Conservation (phyloP, 192 early-diverging fungal species). For the Rhizoclosmatium sp. region DNA sequence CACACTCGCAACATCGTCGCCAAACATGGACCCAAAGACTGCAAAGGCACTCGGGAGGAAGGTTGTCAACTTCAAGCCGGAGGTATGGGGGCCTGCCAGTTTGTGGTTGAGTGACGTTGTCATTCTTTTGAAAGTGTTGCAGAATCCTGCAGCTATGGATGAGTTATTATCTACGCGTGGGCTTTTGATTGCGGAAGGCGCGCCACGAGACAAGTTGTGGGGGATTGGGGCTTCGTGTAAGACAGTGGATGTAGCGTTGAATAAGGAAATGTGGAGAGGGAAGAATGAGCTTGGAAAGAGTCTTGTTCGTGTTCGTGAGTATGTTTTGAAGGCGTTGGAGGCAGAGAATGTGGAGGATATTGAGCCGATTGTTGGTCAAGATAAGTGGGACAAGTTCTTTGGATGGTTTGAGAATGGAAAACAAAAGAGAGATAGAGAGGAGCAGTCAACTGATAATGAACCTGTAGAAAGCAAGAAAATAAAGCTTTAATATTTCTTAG, state of each 20-base stretch:
- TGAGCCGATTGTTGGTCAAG: not conserved
- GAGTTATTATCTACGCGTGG: constrained; percentile 10
- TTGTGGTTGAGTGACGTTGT: constrained; percentile 12
- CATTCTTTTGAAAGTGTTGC: constrained; percentile 4
- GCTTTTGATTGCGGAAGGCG: not conserved
- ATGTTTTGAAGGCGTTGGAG: not conserved
- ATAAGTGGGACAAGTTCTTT: not conserved
- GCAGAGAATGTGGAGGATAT: not conserved
- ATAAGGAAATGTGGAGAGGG: constrained; percentile 3
- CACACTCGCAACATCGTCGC: not conserved
- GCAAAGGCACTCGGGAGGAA: constrained; percentile 8
- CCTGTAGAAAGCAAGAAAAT: too few relatives aligned
- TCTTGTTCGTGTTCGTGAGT: constrained; percentile 12
- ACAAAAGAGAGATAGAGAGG: too few relatives aligned
- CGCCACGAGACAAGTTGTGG: not conserved
- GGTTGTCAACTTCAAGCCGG: constrained; percentile 4
- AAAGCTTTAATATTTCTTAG: too few relatives aligned
- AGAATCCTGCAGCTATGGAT: not conserved
- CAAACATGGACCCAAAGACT: not conserved
- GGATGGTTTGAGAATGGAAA: not conserved
- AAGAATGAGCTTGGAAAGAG: constrained; percentile 16
- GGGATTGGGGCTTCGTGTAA: not conserved
- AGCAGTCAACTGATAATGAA: too few relatives aligned
- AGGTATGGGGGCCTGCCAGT: not conserved
- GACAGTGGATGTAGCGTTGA: not conserved